Percentiles rank a stretch among this genome's conserved stretches.
Conservation (phyloP, 768 basidiomycete genomes). For the Atractiella rhizophila region DNA sequence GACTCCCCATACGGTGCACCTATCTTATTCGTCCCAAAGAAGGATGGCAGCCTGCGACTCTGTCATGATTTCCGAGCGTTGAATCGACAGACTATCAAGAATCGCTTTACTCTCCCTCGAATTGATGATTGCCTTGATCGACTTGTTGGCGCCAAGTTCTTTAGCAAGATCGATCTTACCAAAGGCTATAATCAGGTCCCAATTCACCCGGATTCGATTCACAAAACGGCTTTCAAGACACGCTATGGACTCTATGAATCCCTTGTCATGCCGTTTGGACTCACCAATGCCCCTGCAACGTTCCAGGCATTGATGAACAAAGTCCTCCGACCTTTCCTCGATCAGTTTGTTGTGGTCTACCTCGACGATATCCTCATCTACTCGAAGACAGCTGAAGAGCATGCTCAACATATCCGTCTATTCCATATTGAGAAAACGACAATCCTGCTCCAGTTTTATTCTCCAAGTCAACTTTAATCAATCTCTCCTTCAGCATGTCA, state of each 20-base stretch:
- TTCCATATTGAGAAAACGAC: no score
- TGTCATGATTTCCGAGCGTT: conserved; percentile 12
- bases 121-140: conserved; percentile 9
- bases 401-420: no score
- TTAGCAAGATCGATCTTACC: conserved; percentile 24
- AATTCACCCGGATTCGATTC: conserved; percentile 25
- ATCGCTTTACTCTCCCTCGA: conserved; percentile 11
- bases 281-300: conserved; percentile 19
- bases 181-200: conserved; percentile 27
- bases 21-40: conserved; percentile 11
- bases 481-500: no score
- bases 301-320: conserved; percentile 28
- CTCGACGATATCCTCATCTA: conserved; percentile 14
- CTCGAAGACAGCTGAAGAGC: no score
- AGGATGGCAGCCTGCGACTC: conserved; percentile 4
- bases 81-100: conserved; percentile 9
- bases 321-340: conserved; percentile 23
- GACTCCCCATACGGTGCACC: conserved; percentile 2
- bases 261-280: conserved; percentile 24
- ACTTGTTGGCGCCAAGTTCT: conserved; percentile 16
- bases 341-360: conserved; percentile 25
- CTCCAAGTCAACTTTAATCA: no score
- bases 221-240: conserved; percentile 26
- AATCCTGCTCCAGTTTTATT: no score
- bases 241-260: conserved; percentile 26